These are phyloP conservation scores for Castanea sativa DNA, from an alignment of 306 rosid genomes.

Conservation along the genomic window DNA sequence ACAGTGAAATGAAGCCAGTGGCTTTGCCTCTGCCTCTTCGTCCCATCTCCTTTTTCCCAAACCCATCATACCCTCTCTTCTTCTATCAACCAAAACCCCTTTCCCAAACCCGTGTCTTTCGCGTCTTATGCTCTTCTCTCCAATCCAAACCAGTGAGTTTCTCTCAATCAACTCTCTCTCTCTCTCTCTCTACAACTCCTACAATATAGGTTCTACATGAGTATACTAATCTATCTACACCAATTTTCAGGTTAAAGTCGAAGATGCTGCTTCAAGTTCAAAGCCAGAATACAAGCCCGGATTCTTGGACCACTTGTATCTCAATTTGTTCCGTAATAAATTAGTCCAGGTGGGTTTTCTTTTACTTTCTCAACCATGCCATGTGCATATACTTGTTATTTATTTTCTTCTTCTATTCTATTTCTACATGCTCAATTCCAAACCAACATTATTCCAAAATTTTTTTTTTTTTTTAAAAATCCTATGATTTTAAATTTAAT, in stretches of 20 bases:
- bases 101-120: constrained; percentile 25
- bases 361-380: not conserved
- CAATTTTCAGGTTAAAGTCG: constrained; percentile 37
- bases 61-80: not conserved
- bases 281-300: constrained; percentile 53
- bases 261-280: constrained; percentile 30
- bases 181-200: not conserved
- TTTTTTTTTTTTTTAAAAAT: no score
- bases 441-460: no score
- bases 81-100: constrained; percentile 14
- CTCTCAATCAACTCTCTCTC: not conserved
- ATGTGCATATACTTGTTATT: not conserved
- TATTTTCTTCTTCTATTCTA: no score
- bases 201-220: not conserved
- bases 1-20: constrained; percentile 49
- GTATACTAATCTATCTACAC: not conserved
- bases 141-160: constrained; percentile 25
- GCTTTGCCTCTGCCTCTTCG: constrained; percentile 25
- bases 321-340: constrained; percentile 70
- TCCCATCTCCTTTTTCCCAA: constrained; percentile 20
- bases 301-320: constrained; percentile 65
- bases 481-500: no score
- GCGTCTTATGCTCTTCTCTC: constrained; percentile 39
- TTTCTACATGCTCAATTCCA: no score
- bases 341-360: constrained; percentile 57